phyloP scores from a whole-genome alignment of 495 filamentous ascomycete species.

The Platismatia glauca region DNA sequence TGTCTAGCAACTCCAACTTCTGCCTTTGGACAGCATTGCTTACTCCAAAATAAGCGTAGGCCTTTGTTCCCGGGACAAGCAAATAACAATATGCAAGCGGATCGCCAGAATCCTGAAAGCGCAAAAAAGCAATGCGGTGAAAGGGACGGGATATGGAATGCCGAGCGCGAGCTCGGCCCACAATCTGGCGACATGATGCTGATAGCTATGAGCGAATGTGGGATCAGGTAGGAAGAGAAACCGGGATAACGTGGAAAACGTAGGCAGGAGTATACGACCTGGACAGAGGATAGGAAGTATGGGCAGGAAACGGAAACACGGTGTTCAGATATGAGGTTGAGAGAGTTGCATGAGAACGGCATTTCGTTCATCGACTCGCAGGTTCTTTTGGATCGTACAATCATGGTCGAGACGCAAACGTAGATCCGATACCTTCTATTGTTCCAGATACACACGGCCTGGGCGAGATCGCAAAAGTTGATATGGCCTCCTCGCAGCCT shows the following conservation, averaged over 20 bases:
- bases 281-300: not conserved
- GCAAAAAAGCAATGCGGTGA: not conserved
- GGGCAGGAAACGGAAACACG: not conserved
- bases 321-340: not conserved
- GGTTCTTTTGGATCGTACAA: not conserved
- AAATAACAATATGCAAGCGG: constrained; percentile 27
- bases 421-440: not conserved
- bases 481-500: not conserved
- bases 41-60: constrained; percentile 18
- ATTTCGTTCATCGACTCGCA: not conserved
- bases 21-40: not conserved
- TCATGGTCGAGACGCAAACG: not conserved
- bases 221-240: not conserved
- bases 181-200: not conserved
- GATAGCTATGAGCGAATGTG: not conserved
- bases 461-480: not conserved
- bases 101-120: not conserved
- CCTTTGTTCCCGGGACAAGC: constrained; percentile 46
- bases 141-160: not conserved
- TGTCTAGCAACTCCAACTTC: not conserved
- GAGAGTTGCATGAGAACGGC: not conserved
- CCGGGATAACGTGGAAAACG: not conserved
- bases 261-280: not conserved
- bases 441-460: not conserved
- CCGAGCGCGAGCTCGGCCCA: not conserved